Base-by-base conservation (phyloP, 2,329 filamentous ascomycete genomes). In the Eutypa lata region DNA sequence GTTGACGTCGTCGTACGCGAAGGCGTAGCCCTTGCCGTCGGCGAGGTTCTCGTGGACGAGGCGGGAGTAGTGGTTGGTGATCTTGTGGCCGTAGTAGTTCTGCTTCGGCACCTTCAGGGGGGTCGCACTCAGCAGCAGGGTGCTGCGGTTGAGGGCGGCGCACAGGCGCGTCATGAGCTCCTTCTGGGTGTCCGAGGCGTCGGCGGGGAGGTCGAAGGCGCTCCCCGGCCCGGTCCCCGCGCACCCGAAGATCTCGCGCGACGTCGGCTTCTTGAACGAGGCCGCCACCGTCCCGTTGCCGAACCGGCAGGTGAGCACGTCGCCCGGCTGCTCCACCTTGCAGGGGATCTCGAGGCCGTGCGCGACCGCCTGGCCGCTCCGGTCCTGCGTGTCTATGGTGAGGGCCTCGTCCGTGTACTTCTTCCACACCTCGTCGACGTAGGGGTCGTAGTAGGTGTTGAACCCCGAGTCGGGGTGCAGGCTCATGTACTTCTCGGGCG, bases 1-100 rank as follows among this genome's bases (percentile, higher is more conserved):
- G n/a, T 73, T 71, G 8, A 82, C 79, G 62, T 82, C 79, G 58
- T 82, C 79, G 56, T 82, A 82, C 0, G 79, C 73, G 55, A 81
- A 82, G 3, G 75, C 73, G 61, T 82, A 82, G 0, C 79, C 79
- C 19, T 72, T 64, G 3, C 74, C 73, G 60, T 81, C 77, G 10
- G 70, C 60, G 60, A 79, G 78, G 24, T 73, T 70, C 33, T 70
- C 65, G 59, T 82, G 79, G 19, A 81, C 71, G 38, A 81, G 67
- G 21, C 74, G 64, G 4, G 75, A 64, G 57, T 79, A 82, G 54
- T 80, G 76, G 54, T 61, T 63, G 38, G 53, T 58, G 26, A 57
- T 57, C 10, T 44, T 44, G 8, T 48, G 50, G 7, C 59, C 60
- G 51, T 72, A 71, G 57, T 68, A 72, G 45, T 58, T 50, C 13